A percentile compares a stretch with the other conserved stretches of the same genome.
These are phyloP conservation scores for Aphanoascus verrucosus DNA, from an alignment of 2,329 filamentous ascomycete genomes.

Conservation along the genomic window DNA sequence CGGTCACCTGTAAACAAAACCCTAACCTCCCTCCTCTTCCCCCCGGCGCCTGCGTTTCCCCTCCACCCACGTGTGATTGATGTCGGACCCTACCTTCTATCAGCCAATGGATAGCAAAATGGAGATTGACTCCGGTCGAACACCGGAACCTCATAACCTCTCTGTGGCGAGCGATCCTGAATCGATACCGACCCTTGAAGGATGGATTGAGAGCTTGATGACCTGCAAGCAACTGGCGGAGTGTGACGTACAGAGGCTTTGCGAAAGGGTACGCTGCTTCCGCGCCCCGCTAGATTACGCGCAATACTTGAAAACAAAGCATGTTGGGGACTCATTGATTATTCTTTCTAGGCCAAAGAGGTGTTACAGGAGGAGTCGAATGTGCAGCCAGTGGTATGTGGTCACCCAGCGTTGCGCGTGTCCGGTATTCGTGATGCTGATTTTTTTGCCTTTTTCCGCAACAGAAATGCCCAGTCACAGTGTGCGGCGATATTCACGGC, in stretches of 20 bases:
- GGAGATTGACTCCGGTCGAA: slow-evolving; percentile 84
- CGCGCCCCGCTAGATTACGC: neutral
- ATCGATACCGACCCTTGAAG: slow-evolving; percentile 84
- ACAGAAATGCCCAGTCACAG: slow-evolving; percentile 59
- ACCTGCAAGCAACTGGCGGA: slow-evolving; percentile 95
- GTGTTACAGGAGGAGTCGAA: slow-evolving; percentile 97
- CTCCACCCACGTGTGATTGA: slow-evolving; percentile 1
- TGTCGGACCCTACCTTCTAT: slow-evolving; percentile 13
- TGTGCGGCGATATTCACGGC: slow-evolving; percentile 96
- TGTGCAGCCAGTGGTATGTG: slow-evolving; percentile 88
- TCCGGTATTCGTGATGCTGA: too few species aligned
- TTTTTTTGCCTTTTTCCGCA: neutral
- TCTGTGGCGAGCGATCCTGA: slow-evolving; percentile 70
- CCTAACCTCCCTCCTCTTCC: slow-evolving; percentile 4
- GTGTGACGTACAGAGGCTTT: slow-evolving; percentile 87
- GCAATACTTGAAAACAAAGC: neutral
- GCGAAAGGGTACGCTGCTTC: slow-evolving; percentile 68
- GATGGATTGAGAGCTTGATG: slow-evolving; percentile 98
- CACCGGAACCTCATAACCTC: slow-evolving; percentile 65
- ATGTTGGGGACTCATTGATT: slow-evolving; percentile 16
- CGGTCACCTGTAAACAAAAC: neutral
- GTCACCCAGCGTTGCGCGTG: slow-evolving; percentile 6
- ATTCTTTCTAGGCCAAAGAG: slow-evolving; percentile 63
- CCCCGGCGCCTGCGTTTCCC: slow-evolving; percentile 15
- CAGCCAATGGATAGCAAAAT: slow-evolving; percentile 85